Evolutionary conservation across 2,329 filamentous ascomycete species (phyloP).

Genomic region (Cladosporium phlei): DNA sequence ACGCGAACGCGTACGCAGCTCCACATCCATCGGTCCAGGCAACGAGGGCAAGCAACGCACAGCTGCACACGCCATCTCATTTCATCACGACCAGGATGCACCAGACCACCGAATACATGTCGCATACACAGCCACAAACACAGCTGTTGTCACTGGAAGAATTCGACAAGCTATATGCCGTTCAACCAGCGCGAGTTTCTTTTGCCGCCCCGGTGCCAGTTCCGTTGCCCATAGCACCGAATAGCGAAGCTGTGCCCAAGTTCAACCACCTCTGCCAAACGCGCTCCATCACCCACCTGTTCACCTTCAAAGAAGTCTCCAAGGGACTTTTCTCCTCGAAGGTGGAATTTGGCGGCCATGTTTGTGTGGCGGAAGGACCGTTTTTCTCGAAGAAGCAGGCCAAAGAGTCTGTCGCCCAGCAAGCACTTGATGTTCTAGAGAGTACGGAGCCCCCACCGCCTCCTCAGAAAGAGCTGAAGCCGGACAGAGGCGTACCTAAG

Average conservation of each 20-base stretch:
- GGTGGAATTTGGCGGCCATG: slow-evolving; percentile 25
- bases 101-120: no score
- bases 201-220: background rate
- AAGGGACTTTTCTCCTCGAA: slow-evolving; percentile 11
- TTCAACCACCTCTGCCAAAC: slow-evolving; percentile 17
- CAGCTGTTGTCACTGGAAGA: no score
- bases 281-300: slow-evolving; percentile 23
- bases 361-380: slow-evolving; percentile 21
- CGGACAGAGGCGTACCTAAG: no score
- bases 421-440: slow-evolving; percentile 28
- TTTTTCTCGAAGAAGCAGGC: slow-evolving; percentile 40
- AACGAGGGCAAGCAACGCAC: no score
- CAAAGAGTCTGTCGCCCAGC: slow-evolving; percentile 37
- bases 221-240: background rate
- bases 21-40: no score
- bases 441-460: slow-evolving; percentile 26
- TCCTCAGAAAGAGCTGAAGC: slow-evolving; percentile 18
- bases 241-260: slow-evolving; percentile 8
- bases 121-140: no score
- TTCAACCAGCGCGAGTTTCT: background rate
- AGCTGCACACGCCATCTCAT: no score
- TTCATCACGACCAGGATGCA: no score
- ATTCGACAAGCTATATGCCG: background rate
- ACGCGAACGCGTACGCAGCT: no score
- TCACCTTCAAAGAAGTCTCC: slow-evolving; percentile 7